A percentile compares a stretch with the other conserved stretches of the same genome.
phyloP scores from a whole-genome alignment of 345 rosid genomes.

The Euphorbia lathyris region DNA sequence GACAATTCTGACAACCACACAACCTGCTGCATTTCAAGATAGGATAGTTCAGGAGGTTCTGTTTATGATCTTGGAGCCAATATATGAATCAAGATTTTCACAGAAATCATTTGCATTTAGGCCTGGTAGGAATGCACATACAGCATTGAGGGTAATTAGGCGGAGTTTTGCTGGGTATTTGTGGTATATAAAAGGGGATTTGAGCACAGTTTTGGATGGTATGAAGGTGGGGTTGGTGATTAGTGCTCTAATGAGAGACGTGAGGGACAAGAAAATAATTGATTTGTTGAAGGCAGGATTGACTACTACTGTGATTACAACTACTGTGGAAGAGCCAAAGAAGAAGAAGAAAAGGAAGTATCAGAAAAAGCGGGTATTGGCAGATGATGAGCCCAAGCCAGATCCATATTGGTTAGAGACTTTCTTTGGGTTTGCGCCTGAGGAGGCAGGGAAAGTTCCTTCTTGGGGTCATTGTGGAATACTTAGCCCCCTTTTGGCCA shows the following conservation, averaged over 20 bases:
- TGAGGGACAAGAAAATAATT: conserved; percentile 90
- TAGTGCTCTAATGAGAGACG: conserved; percentile 85
- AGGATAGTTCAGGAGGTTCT: conserved; percentile 91
- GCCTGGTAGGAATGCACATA: conserved; percentile 88
- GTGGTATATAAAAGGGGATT: conserved; percentile 91
- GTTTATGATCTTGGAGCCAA: conserved; percentile 80
- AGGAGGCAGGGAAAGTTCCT: conserved; percentile 89
- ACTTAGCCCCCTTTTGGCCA: conserved; percentile 85
- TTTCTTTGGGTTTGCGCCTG: conserved; percentile 93
- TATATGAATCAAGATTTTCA: conserved; percentile 81
- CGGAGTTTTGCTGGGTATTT: conserved; percentile 86
- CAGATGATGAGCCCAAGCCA: conserved; percentile 97
- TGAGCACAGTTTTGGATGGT: conserved; percentile 89
- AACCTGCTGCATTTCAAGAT: conserved; percentile 86
- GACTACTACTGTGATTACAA: conserved; percentile 78
- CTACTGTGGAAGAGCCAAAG: conserved; percentile 44
- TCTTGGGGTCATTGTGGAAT: conserved; percentile 96
- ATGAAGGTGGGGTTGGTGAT: conserved; percentile 82
- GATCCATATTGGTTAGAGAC: conserved; percentile 98
- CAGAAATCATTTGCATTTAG: conserved; percentile 86
- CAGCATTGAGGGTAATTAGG: conserved; percentile 81
- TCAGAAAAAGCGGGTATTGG: conserved; percentile 89
- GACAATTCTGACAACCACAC: conserved; percentile 83
- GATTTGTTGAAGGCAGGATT: conserved; percentile 79
- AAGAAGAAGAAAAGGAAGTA: conserved; percentile 83